Evolutionary conservation across 2,329 filamentous ascomycete species (phyloP).

Genomic region (Pseudogymnoascus sp.): DNA sequence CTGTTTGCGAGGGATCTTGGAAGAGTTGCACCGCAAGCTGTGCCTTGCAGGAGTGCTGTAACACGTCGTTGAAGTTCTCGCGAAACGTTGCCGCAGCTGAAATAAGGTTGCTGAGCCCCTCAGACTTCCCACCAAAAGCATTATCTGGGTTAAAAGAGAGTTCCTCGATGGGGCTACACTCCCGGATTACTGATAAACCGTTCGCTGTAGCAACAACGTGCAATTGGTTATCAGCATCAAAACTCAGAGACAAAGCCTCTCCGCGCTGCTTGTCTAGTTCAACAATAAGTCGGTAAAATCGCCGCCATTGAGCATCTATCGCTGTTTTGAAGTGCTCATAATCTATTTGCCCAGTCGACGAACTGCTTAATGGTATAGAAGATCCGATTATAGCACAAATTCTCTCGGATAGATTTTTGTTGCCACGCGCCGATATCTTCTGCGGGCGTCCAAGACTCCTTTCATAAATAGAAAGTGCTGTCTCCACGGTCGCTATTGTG

Average conservation of each 20-base stretch:
- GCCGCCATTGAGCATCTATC: constrained; percentile 77
- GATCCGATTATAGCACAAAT: constrained; percentile 66
- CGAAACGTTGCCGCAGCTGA: constrained; percentile 64
- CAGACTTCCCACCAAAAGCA: constrained; percentile 43
- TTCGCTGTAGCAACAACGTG: constrained; percentile 83
- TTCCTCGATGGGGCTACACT: constrained; percentile 71
- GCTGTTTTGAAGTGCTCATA: constrained; percentile 68
- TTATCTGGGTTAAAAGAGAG: constrained; percentile 60
- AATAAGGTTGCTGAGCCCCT: constrained; percentile 55
- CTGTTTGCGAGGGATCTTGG: constrained; percentile 61
- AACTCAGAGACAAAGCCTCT: constrained; percentile 70
- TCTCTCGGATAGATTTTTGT: constrained; percentile 63
- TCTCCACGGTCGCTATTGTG: constrained; percentile 70
- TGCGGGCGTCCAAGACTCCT: constrained; percentile 46
- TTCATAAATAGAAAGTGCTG: constrained; percentile 75
- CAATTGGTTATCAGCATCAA: constrained; percentile 63
- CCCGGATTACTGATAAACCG: constrained; percentile 68
- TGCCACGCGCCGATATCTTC: constrained; percentile 34
- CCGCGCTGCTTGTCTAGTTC: constrained; percentile 82
- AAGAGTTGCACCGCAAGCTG: constrained; percentile 68
- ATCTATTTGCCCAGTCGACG: constrained; percentile 59
- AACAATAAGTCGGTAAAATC: constrained; percentile 77
- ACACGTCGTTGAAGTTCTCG: constrained; percentile 61
- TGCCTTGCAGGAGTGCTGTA: constrained; percentile 59
- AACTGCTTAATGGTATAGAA: constrained; percentile 58